Evolutionary conservation across 495 filamentous ascomycete species (phyloP), one percentile per base, ranked within the genome.

Genomic region (Hypoxylon lienhwacheense): DNA sequence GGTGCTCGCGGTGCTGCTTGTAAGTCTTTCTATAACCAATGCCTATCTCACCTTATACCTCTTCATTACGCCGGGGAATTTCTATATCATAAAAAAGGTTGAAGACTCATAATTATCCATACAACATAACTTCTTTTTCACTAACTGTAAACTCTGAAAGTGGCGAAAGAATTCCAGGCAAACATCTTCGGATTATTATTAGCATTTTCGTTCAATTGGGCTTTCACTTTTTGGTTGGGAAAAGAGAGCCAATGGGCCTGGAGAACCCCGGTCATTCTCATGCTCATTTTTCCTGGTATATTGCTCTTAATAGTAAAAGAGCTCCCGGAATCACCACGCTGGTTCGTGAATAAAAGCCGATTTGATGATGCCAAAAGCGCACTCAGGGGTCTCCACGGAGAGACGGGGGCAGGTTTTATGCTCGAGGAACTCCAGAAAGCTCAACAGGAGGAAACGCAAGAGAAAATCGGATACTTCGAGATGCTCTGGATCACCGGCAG

Each of bases 101-200:
- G n/a, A n/a, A n/a, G n/a, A n/a, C n/a, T n/a, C n/a, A n/a, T n/a
- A n/a, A n/a, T n/a, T n/a, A n/a, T n/a, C n/a, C n/a, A n/a, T n/a
- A n/a, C n/a, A n/a, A n/a, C n/a, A n/a, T n/a, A n/a, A n/a, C n/a
- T n/a, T n/a, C n/a, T n/a, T n/a, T n/a, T n/a, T 31, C 7, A 11
- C 41, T 45, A 19, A 45, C 22, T 2, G 39, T 3, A 3, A 7
- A 16, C 20, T 0, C 45, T 19, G 15, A 24, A 5, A 60, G 56
- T 83, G 48, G 77, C 79, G 1, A 72, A 82, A 48, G 79, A 82
- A 48, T 83, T 83, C 47, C 81, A 81, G 48, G 75, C 70, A 44
- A 84, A 84, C 45, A 82, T 84, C 55, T 76, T 79, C 42, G 78
- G 81, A 14, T 60, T 84, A 3, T 67, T 80, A 34, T 73, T 79